Base-by-base conservation (phyloP, 2,329 filamentous ascomycete species). In the Clarireedia homoeocarpa region DNA sequence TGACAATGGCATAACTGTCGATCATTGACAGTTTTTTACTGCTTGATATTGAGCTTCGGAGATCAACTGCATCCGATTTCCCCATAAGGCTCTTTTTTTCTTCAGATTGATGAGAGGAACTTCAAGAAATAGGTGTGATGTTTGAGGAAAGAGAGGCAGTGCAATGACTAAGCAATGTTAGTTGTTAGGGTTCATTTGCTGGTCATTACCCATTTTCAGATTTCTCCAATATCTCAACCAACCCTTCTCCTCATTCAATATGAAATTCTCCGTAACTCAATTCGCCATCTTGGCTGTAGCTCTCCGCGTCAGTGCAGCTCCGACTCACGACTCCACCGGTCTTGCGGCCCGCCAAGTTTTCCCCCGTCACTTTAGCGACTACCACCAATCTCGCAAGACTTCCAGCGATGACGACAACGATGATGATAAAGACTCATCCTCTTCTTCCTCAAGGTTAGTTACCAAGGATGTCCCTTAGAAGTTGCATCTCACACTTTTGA, bases 201-300 rank as follows among this genome's bases (percentile, higher is more conserved):
- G 36, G 45, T 40, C 27, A 42, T 20, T 47, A 47, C 48, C 27
- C 36, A 49, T 38, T 17, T 34, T 48, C 5, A 30, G 30, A 17
- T n/a, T 48, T 34, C 36, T 23, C 17, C 5, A 46, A 38, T 10
- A 20, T 30, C 7, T 7, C 15, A 24, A 10, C 20, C n/a, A 42
- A 27, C n/a, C 27, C 26, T 9, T 24, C 26, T 4, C 5, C n/a
- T n/a, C 45, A 47, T 23, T 26, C 42, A 48, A 38, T 15, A 54
- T 54, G 52, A 27, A 54, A 48, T 54, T 54, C 24, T 42, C 44
- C 9, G 26, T 49, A 38, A 36, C 44, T 53, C 44, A 40, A 20
- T 6, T 47, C 15, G 44, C 44, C 26, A 6, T 47, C 23, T 24
- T 49, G n/a, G 34, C 45, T 36, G 23, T 48, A 7, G 24, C 45